A percentile compares a stretch with the other conserved stretches of the same genome.
Evolutionary conservation across 306 rosid genomes (phyloP).

Genomic region (Acacia acuminata): DNA sequence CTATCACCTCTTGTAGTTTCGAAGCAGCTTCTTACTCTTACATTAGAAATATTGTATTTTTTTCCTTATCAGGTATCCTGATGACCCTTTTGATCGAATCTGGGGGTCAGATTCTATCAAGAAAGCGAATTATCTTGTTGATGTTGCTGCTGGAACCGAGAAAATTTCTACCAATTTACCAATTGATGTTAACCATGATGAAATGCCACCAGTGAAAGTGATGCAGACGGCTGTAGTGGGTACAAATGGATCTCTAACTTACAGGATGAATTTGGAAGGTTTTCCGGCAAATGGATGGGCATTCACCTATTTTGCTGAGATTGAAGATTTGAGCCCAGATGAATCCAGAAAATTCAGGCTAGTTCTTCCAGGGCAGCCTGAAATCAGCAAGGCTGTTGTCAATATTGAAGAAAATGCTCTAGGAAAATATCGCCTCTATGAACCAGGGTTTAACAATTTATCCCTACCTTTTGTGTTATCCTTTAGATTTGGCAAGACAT

Average conservation of each 20-base stretch:
- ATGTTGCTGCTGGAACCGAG: conserved; percentile 83
- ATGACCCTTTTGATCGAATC: conserved; percentile 92
- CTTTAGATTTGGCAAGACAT: conserved; percentile 74
- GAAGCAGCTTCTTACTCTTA: conserved; percentile 11
- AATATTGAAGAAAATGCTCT: conserved; percentile 94
- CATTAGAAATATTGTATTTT: background rate
- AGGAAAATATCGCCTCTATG: conserved; percentile 84
- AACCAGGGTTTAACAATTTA: conserved; percentile 79
- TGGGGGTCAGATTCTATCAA: conserved; percentile 92
- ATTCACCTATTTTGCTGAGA: conserved; percentile 83
- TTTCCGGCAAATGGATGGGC: conserved; percentile 95
- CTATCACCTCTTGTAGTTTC: conserved; percentile 16
- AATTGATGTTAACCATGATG: conserved; percentile 62
- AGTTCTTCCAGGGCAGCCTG: conserved; percentile 71
- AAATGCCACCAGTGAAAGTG: conserved; percentile 81
- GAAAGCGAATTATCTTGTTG: conserved; percentile 95
- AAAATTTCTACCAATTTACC: conserved; percentile 75
- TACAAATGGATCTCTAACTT: conserved; percentile 80
- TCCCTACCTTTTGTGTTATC: conserved; percentile 83
- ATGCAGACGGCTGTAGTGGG: conserved; percentile 99
- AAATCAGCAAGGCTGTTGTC: conserved; percentile 74
- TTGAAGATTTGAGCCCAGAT: conserved; percentile 69
- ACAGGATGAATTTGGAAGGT: conserved; percentile 86
- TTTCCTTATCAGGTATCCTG: conserved; percentile 80
- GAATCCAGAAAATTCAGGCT: conserved; percentile 92